A percentile compares a stretch with the other conserved stretches of the same genome.
Evolutionary conservation across 768 basidiomycete species (phyloP).

Genomic region (Pluteus cervinus): DNA sequence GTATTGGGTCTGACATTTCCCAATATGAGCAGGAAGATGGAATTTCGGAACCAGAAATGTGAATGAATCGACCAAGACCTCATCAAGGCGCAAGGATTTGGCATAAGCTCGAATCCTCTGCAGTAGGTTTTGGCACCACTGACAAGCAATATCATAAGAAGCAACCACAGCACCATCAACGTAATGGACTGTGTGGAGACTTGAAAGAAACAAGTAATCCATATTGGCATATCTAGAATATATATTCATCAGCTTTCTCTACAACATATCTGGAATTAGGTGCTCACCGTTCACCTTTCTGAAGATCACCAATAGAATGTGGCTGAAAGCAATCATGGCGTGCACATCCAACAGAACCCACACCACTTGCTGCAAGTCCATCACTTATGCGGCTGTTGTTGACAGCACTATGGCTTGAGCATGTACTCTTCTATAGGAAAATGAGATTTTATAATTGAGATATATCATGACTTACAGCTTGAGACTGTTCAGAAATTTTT

Average conservation of each 20-base stretch:
- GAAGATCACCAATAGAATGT: conserved; percentile 21
- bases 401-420: conserved; percentile 11
- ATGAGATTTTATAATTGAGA: too few species aligned
- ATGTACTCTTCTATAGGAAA: conserved; percentile 15
- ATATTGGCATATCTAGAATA: conserved; percentile 16
- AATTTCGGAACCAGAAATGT: conserved; percentile 21
- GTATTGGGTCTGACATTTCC: too few species aligned
- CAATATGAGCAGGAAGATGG: conserved; percentile 25
- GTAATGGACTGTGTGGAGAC: conserved; percentile 8
- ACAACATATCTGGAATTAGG: not conserved
- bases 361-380: conserved; percentile 16
- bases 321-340: conserved; percentile 20
- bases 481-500: conserved; percentile 1
- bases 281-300: conserved; percentile 25
- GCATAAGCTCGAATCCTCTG: conserved; percentile 11
- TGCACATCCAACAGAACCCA: conserved; percentile 16
- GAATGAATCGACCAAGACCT: not conserved
- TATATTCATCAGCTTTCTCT: not conserved
- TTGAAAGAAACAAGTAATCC: conserved; percentile 22
- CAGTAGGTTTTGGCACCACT: conserved; percentile 12
- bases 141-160: conserved; percentile 20
- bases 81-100: not conserved
- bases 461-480: too few species aligned
- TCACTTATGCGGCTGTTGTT: conserved; percentile 7
- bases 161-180: conserved; percentile 7